A percentile compares a stretch with the other conserved stretches of the same genome.
Conservation (phyloP, 2,329 filamentous ascomycete genomes). For the Davidsoniella eucalypti region DNA sequence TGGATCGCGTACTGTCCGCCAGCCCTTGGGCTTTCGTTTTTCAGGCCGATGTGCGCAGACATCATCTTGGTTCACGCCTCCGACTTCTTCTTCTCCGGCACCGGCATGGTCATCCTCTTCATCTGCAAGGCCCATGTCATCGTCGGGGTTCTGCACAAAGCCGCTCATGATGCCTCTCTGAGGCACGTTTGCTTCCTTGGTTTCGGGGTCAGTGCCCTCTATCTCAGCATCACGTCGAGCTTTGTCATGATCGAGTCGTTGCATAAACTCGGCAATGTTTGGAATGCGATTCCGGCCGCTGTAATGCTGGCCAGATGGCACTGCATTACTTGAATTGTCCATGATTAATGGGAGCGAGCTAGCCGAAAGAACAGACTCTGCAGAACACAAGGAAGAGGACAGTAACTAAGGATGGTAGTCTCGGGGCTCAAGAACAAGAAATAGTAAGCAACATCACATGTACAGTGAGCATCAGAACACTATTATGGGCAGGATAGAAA, state of each 20-base stretch:
- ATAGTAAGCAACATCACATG: too few species aligned
- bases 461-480: too few species aligned
- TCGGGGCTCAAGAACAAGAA: too few species aligned
- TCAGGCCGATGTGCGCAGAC: constrained; percentile 18
- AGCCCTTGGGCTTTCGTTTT: constrained; percentile 35
- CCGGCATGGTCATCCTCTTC: background rate
- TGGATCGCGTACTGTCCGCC: constrained; percentile 65
- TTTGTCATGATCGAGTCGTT: constrained; percentile 65
- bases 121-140: background rate
- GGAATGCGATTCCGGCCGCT: constrained; percentile 72
- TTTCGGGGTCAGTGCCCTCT: constrained; percentile 31
- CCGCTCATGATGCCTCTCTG: constrained; percentile 1
- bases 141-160: constrained; percentile 22
- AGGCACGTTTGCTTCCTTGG: background rate
- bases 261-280: constrained; percentile 71
- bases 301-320: constrained; percentile 48
- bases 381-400: too few species aligned
- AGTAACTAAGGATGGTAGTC: too few species aligned
- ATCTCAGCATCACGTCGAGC: constrained; percentile 55
- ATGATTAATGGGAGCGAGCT: constrained; percentile 16
- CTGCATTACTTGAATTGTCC: constrained; percentile 24
- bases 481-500: too few species aligned
- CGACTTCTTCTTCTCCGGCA: constrained; percentile 18
- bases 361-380: background rate
- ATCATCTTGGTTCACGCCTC: background rate